A percentile compares a stretch with the other conserved stretches of the same genome.
Evolutionary conservation across 257 asterid genomes (phyloP).

Genomic region (Leptodermis oblonga): DNA sequence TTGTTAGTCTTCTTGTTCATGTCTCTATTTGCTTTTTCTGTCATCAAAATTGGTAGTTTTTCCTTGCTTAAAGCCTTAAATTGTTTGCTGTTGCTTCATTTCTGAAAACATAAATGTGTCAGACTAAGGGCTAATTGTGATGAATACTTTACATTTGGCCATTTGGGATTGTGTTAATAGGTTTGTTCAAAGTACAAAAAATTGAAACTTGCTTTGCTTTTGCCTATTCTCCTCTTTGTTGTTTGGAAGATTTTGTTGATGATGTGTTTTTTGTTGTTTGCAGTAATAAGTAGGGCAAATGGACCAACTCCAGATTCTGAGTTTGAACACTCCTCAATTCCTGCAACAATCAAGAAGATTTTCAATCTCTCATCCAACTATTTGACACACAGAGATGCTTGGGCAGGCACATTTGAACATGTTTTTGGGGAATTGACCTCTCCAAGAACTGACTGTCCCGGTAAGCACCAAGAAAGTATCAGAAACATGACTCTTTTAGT

Average conservation of each 20-base stretch:
- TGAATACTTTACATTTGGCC: not conserved
- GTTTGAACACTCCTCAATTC: constrained; percentile 75
- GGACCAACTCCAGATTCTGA: constrained; percentile 65
- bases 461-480: constrained; percentile 44
- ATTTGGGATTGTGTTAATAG: too few species aligned
- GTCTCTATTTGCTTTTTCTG: not conserved
- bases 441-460: constrained; percentile 79
- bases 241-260: not conserved
- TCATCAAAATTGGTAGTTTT: not conserved
- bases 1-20: not conserved
- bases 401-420: constrained; percentile 88
- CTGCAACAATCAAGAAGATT: constrained; percentile 74
- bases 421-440: constrained; percentile 49
- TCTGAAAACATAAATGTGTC: not conserved
- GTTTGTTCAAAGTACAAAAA: not conserved
- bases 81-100: not conserved
- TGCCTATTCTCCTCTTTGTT: not conserved
- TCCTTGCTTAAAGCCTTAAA: not conserved
- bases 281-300: constrained; percentile 59
- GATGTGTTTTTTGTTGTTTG: constrained; percentile 11
- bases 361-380: constrained; percentile 68
- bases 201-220: not conserved
- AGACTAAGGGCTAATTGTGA: not conserved
- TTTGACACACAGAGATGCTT: constrained; percentile 80
- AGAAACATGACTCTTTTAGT: not conserved